A percentile compares a stretch with the other conserved stretches of the same genome.
phyloP scores from a whole-genome alignment of 2,329 filamentous ascomycete genomes.

The Colletotrichum lupini region DNA sequence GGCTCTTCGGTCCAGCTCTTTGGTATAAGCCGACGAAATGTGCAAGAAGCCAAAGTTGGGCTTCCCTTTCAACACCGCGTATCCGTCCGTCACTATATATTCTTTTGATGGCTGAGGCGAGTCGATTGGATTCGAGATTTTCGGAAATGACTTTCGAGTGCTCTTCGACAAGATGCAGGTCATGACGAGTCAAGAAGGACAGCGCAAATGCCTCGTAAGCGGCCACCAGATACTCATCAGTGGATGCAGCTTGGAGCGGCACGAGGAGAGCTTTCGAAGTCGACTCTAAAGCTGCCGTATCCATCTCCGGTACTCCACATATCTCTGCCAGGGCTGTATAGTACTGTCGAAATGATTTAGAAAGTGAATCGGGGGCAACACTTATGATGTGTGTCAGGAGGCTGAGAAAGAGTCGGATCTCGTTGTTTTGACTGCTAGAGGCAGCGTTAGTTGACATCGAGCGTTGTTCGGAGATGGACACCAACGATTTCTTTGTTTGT shows the following conservation, averaged over 20 bases:
- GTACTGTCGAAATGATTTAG: constrained; percentile 46
- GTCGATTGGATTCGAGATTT: constrained; percentile 49
- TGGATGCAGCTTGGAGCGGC: constrained; percentile 34
- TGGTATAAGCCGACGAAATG: constrained; percentile 72
- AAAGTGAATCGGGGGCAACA: constrained; percentile 43
- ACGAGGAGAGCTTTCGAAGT: constrained; percentile 37
- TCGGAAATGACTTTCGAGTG: constrained; percentile 50
- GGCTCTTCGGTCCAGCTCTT: constrained; percentile 45
- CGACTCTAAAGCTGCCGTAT: constrained; percentile 31
- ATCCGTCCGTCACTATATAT: constrained; percentile 44
- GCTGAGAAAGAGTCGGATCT: constrained; percentile 47
- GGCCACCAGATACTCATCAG: constrained; percentile 13
- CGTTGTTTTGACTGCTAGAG: constrained; percentile 35
- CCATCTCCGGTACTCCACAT: constrained; percentile 38
- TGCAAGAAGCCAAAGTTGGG: constrained; percentile 72
- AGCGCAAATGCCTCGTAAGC: constrained; percentile 51
- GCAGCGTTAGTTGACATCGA: not conserved
- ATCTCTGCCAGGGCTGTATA: constrained; percentile 53
- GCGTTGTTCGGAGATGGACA: not conserved
- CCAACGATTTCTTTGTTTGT: constrained; percentile 7
- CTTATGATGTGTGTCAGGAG: constrained; percentile 48
- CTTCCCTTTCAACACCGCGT: constrained; percentile 46
- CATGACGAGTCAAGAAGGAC: constrained; percentile 49
- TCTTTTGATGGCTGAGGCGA: constrained; percentile 55
- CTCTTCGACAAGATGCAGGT: constrained; percentile 54